Conservation (phyloP, 1,139 yeast genomes). For the Saccharomyces hybrid region DNA sequence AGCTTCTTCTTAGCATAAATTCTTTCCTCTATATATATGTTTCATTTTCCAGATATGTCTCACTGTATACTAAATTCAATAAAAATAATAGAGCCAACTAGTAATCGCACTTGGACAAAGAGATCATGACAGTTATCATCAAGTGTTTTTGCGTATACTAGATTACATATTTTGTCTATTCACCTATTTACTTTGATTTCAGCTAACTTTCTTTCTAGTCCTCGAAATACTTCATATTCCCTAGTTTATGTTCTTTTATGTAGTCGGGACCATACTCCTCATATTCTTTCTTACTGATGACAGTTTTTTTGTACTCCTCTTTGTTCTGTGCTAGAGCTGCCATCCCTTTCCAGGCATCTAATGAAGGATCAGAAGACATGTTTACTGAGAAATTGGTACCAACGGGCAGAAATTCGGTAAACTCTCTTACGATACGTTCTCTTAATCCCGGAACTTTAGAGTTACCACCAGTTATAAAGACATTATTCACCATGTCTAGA, state of each 20-base stretch:
- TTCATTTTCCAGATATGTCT: neutral
- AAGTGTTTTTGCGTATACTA: neutral
- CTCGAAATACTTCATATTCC: constrained; percentile 40
- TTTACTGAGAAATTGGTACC: constrained; percentile 56
- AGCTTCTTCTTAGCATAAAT: neutral
- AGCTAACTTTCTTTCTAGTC: constrained; percentile 6
- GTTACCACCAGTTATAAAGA: constrained; percentile 84
- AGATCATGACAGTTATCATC: neutral
- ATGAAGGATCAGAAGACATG: constrained; percentile 55
- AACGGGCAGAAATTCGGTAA: constrained; percentile 62
- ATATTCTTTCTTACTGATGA: constrained; percentile 63
- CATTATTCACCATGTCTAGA: constrained; percentile 42
- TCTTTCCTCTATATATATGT: neutral
- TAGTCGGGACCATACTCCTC: constrained; percentile 87
- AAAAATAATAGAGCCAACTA: neutral
- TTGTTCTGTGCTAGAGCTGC: constrained; percentile 58
- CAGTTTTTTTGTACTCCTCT: constrained; percentile 40
- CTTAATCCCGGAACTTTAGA: constrained; percentile 58
- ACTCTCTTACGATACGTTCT: constrained; percentile 57
- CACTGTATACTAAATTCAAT: neutral
- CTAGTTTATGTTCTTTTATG: constrained; percentile 77
- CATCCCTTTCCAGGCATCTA: constrained; percentile 96
- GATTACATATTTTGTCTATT: neutral
- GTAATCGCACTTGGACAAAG: neutral
- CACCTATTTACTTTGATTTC: neutral